Conservation (phyloP, 768 basidiomycete species). For the Lentinula sp. region DNA sequence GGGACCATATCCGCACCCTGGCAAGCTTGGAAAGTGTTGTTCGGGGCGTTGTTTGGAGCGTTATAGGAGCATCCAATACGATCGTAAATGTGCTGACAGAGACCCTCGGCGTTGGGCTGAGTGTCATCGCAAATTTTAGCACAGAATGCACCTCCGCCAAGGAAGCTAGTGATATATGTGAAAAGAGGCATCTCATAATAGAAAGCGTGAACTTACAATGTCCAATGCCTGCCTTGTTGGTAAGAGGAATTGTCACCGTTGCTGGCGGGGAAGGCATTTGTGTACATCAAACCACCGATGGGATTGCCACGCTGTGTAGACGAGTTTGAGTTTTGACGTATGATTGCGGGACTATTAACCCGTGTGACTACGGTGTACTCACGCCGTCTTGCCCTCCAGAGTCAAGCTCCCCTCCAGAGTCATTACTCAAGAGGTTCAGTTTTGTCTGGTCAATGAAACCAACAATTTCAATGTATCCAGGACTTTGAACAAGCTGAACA, state of each 20-base stretch:
- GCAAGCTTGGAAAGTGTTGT: constrained; percentile 43
- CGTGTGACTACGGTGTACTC: constrained; percentile 9
- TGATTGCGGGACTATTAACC: neutral
- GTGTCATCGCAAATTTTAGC: constrained; percentile 48
- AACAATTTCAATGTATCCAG: constrained; percentile 47
- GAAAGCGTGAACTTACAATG: constrained; percentile 26
- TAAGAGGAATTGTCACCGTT: constrained; percentile 26
- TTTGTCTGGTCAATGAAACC: constrained; percentile 53
- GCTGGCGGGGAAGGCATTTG: constrained; percentile 31
- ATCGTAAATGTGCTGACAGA: constrained; percentile 36
- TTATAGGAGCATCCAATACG: constrained; percentile 52
- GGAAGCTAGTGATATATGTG: constrained; percentile 32
- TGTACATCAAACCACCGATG: constrained; percentile 47
- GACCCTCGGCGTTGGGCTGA: constrained; percentile 29
- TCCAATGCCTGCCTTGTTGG: constrained; percentile 46
- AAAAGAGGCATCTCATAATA: neutral
- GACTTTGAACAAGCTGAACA: constrained; percentile 49
- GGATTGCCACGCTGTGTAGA: constrained; percentile 46
- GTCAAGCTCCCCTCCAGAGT: constrained; percentile 68
- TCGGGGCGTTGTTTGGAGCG: constrained; percentile 38
- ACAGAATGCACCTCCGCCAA: constrained; percentile 43
- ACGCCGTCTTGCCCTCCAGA: constrained; percentile 57
- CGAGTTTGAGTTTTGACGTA: neutral
- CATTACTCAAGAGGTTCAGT: constrained; percentile 41
- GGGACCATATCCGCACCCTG: constrained; percentile 39